Base-by-base conservation (phyloP, 2,329 filamentous ascomycete genomes). In the Byssoonygena ceratinophila region DNA sequence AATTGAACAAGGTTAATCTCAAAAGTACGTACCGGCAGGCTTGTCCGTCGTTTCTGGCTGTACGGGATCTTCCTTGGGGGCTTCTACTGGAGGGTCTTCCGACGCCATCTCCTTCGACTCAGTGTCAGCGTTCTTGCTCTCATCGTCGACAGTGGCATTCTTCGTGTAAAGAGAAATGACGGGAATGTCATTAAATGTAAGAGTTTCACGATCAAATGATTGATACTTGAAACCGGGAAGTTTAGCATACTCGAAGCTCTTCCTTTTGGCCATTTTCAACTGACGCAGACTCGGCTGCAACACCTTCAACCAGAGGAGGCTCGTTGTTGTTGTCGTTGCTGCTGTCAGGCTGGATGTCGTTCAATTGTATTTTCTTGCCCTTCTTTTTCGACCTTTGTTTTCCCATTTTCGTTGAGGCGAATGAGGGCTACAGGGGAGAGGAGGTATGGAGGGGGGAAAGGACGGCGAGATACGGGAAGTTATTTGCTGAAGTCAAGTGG, bases 201-300 rank as follows among this genome's bases (percentile, higher is more conserved):
- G 57, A 58, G 68, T 68, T 56, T 63, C 57, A 62, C 56, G 64
- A 61, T 73, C 69, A 63, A 68, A 64, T 51, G 61, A 65, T 60
- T 71, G 68, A 63, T 73, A 74, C 58, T 68, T 57, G 63, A 66
- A 73, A 53, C 58, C 57, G 62, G 69, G 65, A 64, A 71, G 57
- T 52, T 68, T 55, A 65, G 70, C 71, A 68, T 73, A 74, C 71
- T 69, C 61, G 61, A 61, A 66, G 52, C 48, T 55, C 52, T 34
- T 51, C 32, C 48, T 59, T 46, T 47, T 54, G 52, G 58, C 60
- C 70, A 71, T 72, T 60, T 64, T 69, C 62, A 58, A 55, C 55
- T 54, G 58, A 57, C 58, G 60, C 61, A 58, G 60, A 59, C 57
- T 62, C 59, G 58, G 62, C 58, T 58, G 63, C 61, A 55, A 60